Evolutionary conservation across 768 basidiomycete genomes (phyloP).

Genomic region (Xerocomellus intermedius): DNA sequence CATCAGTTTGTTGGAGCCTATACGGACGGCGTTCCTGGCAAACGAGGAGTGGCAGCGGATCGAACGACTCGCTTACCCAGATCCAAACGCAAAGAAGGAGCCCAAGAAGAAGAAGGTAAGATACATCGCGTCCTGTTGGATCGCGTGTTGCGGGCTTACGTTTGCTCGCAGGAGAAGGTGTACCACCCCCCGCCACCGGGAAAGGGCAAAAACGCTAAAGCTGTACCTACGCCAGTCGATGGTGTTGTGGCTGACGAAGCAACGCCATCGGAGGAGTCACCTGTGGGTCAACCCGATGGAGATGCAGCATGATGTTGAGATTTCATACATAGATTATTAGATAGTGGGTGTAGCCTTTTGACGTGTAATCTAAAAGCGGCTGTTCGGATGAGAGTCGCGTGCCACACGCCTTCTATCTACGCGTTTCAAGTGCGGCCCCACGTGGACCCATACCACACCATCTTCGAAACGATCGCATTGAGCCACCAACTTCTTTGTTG

Average conservation of each 20-base stretch:
- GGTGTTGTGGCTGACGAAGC: slow-evolving; percentile 1
- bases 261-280: neutral
- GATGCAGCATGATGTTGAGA: slow-evolving; percentile 4
- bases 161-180: slow-evolving; percentile 57
- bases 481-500: no score
- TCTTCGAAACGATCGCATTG: neutral
- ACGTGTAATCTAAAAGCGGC: neutral
- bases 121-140: neutral
- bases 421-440: neutral
- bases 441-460: neutral
- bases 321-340: neutral
- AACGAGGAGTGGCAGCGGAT: slow-evolving; percentile 79
- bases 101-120: slow-evolving; percentile 61
- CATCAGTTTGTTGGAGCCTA: slow-evolving; percentile 71
- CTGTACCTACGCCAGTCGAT: slow-evolving; percentile 3
- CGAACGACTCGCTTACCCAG: slow-evolving; percentile 82
- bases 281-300: slow-evolving; percentile 3
- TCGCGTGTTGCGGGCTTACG: neutral
- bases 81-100: slow-evolving; percentile 59
- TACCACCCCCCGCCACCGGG: slow-evolving; percentile 85
- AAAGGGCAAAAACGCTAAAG: slow-evolving; percentile 56
- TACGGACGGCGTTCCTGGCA: slow-evolving; percentile 72
- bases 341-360: neutral
- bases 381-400: neutral
- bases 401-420: neutral